These are phyloP conservation scores for Cryphonectria carpinicola DNA, from an alignment of 2,329 filamentous ascomycete genomes.

Conservation along the genomic window DNA sequence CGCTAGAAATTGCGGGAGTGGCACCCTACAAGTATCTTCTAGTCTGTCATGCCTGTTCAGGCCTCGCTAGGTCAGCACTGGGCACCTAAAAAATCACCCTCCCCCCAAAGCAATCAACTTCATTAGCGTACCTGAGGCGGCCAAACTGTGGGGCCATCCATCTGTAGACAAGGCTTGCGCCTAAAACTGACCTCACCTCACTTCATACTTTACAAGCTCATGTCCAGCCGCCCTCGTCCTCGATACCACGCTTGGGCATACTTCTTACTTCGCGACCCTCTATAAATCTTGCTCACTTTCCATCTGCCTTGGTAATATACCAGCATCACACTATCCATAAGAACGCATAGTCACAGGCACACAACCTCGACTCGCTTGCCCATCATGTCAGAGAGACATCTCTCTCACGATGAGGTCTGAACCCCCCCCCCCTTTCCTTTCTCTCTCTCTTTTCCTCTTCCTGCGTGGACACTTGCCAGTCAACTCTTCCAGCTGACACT, in stretches of 20 bases:
- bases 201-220: background rate
- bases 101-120: background rate
- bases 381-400: slow-evolving; percentile 36
- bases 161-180: background rate
- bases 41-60: background rate
- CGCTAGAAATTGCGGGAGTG: slow-evolving; percentile 6
- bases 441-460: background rate
- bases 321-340: background rate
- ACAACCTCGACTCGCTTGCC: slow-evolving; percentile 10
- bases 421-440: background rate
- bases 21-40: background rate
- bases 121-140: background rate
- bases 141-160: slow-evolving; percentile 1
- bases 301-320: background rate
- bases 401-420: slow-evolving; percentile 47
- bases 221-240: background rate
- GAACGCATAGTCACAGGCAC: background rate
- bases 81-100: background rate
- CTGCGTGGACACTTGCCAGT: background rate
- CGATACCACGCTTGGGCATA: background rate
- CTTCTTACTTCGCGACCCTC: background rate
- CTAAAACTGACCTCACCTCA: slow-evolving; percentile 5
- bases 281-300: background rate
- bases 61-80: background rate
- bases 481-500: slow-evolving; percentile 25